phyloP scores from a whole-genome alignment of 2,329 filamentous ascomycete species.

The Lasiodiplodia gonubiensis region DNA sequence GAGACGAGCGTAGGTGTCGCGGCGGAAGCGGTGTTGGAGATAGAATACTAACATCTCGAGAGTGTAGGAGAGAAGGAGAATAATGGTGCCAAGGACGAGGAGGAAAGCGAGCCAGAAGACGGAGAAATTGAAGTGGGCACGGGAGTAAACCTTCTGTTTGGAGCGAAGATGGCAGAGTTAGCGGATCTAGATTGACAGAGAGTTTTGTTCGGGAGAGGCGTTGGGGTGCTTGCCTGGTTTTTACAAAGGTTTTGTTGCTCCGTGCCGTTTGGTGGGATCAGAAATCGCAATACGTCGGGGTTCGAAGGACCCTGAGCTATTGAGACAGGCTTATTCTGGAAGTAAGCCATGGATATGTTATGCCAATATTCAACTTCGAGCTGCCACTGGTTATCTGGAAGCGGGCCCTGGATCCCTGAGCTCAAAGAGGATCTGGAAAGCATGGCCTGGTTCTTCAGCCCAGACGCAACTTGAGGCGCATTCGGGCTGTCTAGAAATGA shows the following conservation, averaged over 20 bases:
- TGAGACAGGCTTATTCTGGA: constrained; percentile 22
- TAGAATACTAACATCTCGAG: constrained; percentile 13
- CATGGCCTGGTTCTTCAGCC: not conserved
- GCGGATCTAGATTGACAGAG: fast-evolving
- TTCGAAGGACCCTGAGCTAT: constrained; percentile 11
- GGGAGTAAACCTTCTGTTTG: constrained; percentile 32
- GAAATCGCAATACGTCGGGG: not conserved
- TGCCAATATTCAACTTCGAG: constrained; percentile 30
- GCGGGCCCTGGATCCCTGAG: constrained; percentile 25
- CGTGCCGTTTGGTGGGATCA: not conserved
- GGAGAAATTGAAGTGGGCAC: constrained; percentile 32
- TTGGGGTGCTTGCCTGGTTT: not conserved
- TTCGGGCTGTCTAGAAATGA: fast-evolving
- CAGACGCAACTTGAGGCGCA: not conserved
- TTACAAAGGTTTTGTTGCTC: not conserved
- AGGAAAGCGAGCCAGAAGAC: constrained; percentile 36
- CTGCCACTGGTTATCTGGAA: constrained; percentile 34
- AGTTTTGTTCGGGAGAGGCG: not conserved
- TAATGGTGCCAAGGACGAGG: constrained; percentile 32
- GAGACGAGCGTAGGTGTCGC: constrained; percentile 27
- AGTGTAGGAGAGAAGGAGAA: constrained; percentile 32
- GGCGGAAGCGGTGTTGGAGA: constrained; percentile 22
- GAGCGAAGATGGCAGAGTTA: not conserved
- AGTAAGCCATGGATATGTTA: constrained; percentile 27
- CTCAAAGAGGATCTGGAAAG: not conserved